Evolutionary conservation across 192 early-diverging fungal species (phyloP).

Genomic region (Lobosporangium transversale): DNA sequence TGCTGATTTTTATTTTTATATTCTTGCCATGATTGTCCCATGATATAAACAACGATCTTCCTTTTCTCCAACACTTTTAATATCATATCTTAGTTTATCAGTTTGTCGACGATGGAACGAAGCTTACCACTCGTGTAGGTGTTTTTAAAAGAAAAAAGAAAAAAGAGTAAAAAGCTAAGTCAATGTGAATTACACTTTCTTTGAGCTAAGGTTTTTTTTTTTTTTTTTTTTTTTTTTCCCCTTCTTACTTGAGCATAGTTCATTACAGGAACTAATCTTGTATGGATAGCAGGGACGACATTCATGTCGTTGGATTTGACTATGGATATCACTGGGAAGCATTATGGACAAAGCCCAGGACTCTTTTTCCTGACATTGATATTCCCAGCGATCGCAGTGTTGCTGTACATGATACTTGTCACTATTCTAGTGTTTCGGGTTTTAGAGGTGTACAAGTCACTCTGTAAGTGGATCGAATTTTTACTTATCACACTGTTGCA

Average conservation of each 20-base stretch:
- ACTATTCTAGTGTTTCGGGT: conserved; percentile 19
- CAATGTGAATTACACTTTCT: no score
- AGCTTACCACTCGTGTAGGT: conserved; percentile 11
- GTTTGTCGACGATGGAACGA: conserved; percentile 42
- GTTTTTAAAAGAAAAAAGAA: background rate
- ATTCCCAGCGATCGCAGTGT: conserved; percentile 9
- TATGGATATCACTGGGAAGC: conserved; percentile 16
- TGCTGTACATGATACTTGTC: conserved; percentile 17
- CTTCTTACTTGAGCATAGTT: conserved; percentile 10
- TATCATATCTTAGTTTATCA: conserved; percentile 26
- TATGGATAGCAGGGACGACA: conserved; percentile 5
- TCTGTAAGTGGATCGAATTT: no score
- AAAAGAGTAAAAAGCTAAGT: background rate
- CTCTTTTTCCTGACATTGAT: conserved; percentile 25
- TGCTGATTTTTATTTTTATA: no score
- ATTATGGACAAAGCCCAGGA: conserved; percentile 18
- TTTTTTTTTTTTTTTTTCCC: no score
- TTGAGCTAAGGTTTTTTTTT: background rate
- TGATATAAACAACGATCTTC: no score
- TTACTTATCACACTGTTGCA: no score
- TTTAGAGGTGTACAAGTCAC: conserved; percentile 16
- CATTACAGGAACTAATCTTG: conserved; percentile 19
- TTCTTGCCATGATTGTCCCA: no score
- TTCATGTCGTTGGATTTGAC: conserved; percentile 31
- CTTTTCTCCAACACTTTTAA: no score